A percentile compares a stretch with the other conserved stretches of the same genome.
Conservation (phyloP, 2,329 filamentous ascomycete genomes). For the Alternaria sp. region DNA sequence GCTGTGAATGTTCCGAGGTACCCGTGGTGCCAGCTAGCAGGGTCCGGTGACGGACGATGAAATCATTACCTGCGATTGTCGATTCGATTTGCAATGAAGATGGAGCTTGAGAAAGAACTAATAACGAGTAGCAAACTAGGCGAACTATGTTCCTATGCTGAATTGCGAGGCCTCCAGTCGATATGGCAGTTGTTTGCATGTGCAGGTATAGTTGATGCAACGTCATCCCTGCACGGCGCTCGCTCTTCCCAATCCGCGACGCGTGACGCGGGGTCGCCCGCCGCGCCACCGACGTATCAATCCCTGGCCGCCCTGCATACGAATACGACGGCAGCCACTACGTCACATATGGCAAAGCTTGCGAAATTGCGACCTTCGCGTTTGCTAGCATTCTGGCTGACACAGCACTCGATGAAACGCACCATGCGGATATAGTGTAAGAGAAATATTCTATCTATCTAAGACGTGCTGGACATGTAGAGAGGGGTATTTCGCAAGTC, state of each 20-base stretch:
- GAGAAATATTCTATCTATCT: neutral
- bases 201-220: slow-evolving; percentile 13
- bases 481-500: slow-evolving; percentile 28
- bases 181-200: neutral
- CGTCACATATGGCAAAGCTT: slow-evolving; percentile 12
- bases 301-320: slow-evolving; percentile 3
- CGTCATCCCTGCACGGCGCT: slow-evolving; percentile 20
- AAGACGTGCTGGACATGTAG: neutral
- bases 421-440: neutral
- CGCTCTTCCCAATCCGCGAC: slow-evolving; percentile 3
- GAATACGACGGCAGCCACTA: neutral
- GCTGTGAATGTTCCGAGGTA: slow-evolving; percentile 17
- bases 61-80: slow-evolving; percentile 12
- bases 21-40: slow-evolving; percentile 18
- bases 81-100: neutral
- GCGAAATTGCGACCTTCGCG: slow-evolving; percentile 2
- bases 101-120: neutral
- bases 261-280: slow-evolving; percentile 20
- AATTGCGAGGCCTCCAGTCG: slow-evolving; percentile 4
- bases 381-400: neutral
- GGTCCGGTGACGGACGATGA: slow-evolving; percentile 22
- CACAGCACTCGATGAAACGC: neutral
- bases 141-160: neutral
- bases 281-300: slow-evolving; percentile 1
- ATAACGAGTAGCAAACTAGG: neutral